A percentile compares a stretch with the other conserved stretches of the same genome.
Conservation (phyloP, 1,139 yeast species). For the Taphrina betulina region DNA sequence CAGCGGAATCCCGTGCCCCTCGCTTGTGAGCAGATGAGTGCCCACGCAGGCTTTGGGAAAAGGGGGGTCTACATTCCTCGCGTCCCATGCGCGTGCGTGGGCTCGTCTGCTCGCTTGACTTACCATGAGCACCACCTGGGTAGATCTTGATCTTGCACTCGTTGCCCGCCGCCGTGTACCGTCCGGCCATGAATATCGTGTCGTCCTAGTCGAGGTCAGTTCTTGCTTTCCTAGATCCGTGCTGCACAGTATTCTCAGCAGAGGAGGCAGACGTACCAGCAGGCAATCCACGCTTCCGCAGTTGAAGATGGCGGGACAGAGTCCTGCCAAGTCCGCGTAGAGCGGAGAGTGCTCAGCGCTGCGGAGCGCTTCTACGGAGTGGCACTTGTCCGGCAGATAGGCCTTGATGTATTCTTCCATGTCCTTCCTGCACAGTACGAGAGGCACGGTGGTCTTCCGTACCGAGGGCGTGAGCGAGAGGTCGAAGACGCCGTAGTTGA, state of each 20-base stretch:
- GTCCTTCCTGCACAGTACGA: constrained; percentile 5
- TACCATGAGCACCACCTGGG: constrained; percentile 19
- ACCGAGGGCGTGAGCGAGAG: constrained; percentile 10
- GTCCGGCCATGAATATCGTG: background rate
- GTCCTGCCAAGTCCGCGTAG: constrained; percentile 4
- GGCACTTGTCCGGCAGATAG: background rate
- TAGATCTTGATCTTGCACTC: background rate
- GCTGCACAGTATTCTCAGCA: too few species aligned
- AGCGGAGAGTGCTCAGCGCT: constrained; percentile 5
- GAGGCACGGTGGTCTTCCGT: background rate
- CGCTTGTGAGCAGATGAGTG: too few species aligned
- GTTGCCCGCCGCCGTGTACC: constrained; percentile 13
- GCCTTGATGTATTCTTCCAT: constrained; percentile 2
- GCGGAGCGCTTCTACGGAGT: background rate
- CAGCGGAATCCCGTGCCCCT: too few species aligned
- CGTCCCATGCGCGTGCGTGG: too few species aligned
- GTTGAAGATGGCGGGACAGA: constrained; percentile 4
- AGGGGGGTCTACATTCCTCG: too few species aligned
- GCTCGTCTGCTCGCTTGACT: too few species aligned
- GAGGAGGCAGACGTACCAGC: background rate
- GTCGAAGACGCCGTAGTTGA: constrained; percentile 12
- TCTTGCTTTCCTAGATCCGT: too few species aligned
- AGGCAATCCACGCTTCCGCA: constrained; percentile 13
- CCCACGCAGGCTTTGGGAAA: too few species aligned
- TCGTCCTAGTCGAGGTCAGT: constrained; percentile 12